Evolutionary conservation across 192 early-diverging fungal genomes (phyloP).

Genomic region (Kickxella alabastrina): DNA sequence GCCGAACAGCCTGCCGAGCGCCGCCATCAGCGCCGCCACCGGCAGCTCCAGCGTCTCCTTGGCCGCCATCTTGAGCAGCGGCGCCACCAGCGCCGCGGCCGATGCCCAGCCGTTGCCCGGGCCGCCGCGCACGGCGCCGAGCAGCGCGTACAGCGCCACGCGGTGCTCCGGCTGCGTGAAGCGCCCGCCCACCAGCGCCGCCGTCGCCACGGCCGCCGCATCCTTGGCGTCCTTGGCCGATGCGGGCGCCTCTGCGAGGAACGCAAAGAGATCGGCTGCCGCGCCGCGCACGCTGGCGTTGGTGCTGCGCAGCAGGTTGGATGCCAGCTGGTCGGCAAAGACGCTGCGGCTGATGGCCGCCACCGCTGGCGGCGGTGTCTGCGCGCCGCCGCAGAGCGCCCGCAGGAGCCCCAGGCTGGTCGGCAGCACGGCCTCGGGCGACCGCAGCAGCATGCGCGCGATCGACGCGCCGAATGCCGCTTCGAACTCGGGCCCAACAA

Average conservation of each 20-base stretch:
- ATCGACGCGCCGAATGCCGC: conserved; percentile 58
- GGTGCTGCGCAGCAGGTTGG: conserved; percentile 34
- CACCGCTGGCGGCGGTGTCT: too few relatives aligned
- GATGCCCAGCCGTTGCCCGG: conserved; percentile 31
- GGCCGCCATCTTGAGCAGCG: conserved; percentile 59
- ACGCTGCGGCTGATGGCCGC: conserved; percentile 59
- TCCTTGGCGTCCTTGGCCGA: conserved; percentile 14
- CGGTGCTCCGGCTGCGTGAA: conserved; percentile 68
- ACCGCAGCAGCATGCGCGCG: conserved; percentile 76
- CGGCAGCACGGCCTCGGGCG: conserved; percentile 75
- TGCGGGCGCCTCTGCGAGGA: conserved; percentile 19
- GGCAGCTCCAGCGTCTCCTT: conserved; percentile 78
- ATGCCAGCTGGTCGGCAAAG: conserved; percentile 50
- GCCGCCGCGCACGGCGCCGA: conserved; percentile 40
- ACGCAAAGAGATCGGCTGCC: conserved; percentile 29
- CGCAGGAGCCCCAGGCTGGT: conserved; percentile 61
- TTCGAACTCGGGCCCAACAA: conserved; percentile 56
- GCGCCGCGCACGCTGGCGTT: conserved; percentile 25
- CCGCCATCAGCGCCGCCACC: conserved; percentile 58
- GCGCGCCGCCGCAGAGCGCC: conserved; percentile 51
- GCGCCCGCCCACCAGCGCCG: conserved; percentile 53
- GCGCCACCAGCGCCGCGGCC: conserved; percentile 54
- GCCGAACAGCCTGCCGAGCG: conserved; percentile 56
- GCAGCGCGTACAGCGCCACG: conserved; percentile 56
- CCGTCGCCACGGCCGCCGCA: conserved; percentile 16